Evolutionary conservation across 192 early-diverging fungal genomes (phyloP), one percentile per base, ranked within the genome.

Genomic region (Linderina pennispora): DNA sequence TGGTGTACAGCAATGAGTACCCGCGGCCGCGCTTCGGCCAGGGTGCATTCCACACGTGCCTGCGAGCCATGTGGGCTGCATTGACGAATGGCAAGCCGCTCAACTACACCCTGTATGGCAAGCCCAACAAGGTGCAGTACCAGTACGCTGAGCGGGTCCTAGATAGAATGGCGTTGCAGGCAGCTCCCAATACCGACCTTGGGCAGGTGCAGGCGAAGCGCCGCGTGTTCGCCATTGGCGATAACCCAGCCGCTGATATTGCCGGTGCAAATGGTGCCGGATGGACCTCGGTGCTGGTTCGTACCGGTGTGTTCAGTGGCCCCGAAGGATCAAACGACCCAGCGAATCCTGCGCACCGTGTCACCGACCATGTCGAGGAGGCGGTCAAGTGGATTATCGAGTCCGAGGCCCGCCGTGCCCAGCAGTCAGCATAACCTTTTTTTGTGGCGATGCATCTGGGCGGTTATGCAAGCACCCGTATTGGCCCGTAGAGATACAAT

Each of bases 1-100:
- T 83, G 23, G 53, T 92, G 8, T 96, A 89, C 86, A 83, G 80
- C 50, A 93, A 87, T 55, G 89, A 93, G 15, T 91, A 76, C 34
- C 80, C 83, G n/a, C 55, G 72, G 0, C 80, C 81, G 33, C 67
- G 92, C 23, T 85, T 89, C 45, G 91, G 75, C 14, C 92, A 96
- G 66, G 91, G 92, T 10, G 76, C 85, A 3, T 90, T 89, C 73
- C 81, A 81, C 28, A 55, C 75, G 8, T 76, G 81, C 11, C 57
- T 96, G 14, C 84, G 88, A 37, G 59, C 61, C 6, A 59, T 96
- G 22, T 92, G 82, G 61, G 32, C 77, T 23, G 75, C 65, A 33
- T 46, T 71, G 22, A 65, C 58, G 1, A n/a, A 14, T 11, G 57
- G 62, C 41, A 31, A 55, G 18, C 40, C 43, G 3, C 65, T 92